These are phyloP conservation scores for Colletotrichum sp. DNA, from an alignment of 2,329 filamentous ascomycete species.

Conservation along the genomic window DNA sequence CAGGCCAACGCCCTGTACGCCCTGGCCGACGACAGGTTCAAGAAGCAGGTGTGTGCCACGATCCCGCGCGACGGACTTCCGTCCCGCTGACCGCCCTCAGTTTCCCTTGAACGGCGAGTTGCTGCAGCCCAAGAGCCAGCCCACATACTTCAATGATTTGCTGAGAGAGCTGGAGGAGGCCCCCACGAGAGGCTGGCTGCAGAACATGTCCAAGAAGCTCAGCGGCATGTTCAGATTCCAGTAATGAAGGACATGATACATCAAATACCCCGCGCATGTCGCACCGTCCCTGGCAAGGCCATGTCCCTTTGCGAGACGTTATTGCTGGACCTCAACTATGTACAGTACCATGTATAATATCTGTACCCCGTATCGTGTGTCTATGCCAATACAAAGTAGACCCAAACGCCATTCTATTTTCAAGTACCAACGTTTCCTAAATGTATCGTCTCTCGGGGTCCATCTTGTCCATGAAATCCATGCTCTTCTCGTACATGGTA, in stretches of 20 bases:
- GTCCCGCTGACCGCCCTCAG: not conserved
- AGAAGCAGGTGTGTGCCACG: slow-evolving; percentile 49
- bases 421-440: slow-evolving; percentile 41
- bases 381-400: slow-evolving; percentile 16
- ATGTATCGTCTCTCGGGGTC: slow-evolving; percentile 89
- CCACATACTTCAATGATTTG: slow-evolving; percentile 67
- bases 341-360: slow-evolving; percentile 22
- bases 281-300: not conserved
- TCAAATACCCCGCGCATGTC: not conserved
- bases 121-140: slow-evolving; percentile 65
- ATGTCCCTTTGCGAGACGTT: not conserved
- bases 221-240: slow-evolving; percentile 65
- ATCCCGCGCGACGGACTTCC: not conserved
- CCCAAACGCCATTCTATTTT: slow-evolving; percentile 2
- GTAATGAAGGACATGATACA: slow-evolving; percentile 33
- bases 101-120: slow-evolving; percentile 51
- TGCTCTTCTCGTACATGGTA: slow-evolving; percentile 97
- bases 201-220: slow-evolving; percentile 57
- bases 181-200: slow-evolving; percentile 60
- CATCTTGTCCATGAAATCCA: slow-evolving; percentile 79
- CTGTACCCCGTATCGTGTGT: slow-evolving; percentile 19
- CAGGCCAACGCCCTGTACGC: slow-evolving; percentile 66
- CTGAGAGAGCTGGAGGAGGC: slow-evolving; percentile 67
- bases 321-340: not conserved
- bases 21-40: slow-evolving; percentile 65